Conservation (phyloP, 495 filamentous ascomycete genomes). For the Astrothelium subdiscretum region DNA sequence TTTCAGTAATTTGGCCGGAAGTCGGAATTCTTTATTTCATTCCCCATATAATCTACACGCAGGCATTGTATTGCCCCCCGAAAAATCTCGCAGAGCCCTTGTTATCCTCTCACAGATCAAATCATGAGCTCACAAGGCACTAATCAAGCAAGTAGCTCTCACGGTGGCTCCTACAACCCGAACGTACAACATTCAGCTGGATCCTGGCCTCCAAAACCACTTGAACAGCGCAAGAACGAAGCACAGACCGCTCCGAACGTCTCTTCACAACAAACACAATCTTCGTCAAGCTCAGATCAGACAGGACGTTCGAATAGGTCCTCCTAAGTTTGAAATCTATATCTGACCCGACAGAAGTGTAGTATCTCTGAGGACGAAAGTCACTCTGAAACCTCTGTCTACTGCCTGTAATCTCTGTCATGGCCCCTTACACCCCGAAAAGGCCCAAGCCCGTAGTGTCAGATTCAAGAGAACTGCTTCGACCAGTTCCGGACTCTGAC, state of each 20-base stretch:
- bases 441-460: background rate
- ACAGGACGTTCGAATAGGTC: background rate
- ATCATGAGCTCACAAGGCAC: background rate
- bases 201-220: background rate
- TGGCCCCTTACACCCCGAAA: background rate
- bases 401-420: background rate
- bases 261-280: background rate
- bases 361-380: background rate
- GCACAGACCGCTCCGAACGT: background rate
- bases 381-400: background rate
- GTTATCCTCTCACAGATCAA: background rate
- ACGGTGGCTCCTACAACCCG: background rate
- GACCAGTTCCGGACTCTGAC: background rate
- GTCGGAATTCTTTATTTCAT: background rate
- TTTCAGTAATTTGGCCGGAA: background rate
- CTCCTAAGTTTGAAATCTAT: background rate
- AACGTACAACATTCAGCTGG: background rate
- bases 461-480: background rate
- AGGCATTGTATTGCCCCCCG: background rate
- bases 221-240: background rate
- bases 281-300: background rate
- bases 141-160: background rate
- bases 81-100: background rate
- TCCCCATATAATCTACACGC: background rate
- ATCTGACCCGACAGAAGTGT: background rate